Conservation (phyloP, 441 rosid species). For the Mallotus repandus region DNA sequence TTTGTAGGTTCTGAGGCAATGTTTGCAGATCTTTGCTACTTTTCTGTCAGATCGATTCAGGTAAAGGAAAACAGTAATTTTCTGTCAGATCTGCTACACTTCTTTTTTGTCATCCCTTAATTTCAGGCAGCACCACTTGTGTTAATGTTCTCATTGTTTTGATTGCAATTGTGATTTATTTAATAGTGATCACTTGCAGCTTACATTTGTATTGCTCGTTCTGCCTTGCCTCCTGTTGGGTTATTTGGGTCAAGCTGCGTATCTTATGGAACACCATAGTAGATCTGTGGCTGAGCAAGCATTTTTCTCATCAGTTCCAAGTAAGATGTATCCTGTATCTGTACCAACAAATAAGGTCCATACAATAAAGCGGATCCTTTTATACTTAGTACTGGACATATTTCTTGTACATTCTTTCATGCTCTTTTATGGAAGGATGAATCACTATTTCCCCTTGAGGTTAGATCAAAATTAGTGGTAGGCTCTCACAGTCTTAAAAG, state of each 20-base stretch:
- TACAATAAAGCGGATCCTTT: neutral
- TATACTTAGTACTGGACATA: neutral
- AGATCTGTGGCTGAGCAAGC: constrained; percentile 49
- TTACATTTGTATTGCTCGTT: constrained; percentile 91
- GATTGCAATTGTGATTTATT: constrained; percentile 35
- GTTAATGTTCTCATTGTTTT: constrained; percentile 12
- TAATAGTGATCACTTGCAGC: constrained; percentile 68
- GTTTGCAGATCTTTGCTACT: constrained; percentile 99
- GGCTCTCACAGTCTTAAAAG: neutral
- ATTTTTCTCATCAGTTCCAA: constrained; percentile 89
- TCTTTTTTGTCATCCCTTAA: neutral
- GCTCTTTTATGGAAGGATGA: neutral
- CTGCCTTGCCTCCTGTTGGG: constrained; percentile 96
- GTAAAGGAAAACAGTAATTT: constrained; percentile 42
- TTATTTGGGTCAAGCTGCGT: constrained; percentile 99
- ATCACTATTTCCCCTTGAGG: neutral
- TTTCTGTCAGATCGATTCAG: constrained; percentile 94
- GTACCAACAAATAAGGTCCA: constrained; percentile 3
- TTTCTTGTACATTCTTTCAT: too few species aligned
- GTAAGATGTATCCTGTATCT: constrained; percentile 45
- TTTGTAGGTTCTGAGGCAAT: constrained; percentile 89
- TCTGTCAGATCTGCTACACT: constrained; percentile 6
- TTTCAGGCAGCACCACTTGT: constrained; percentile 15
- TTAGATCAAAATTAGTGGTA: neutral
- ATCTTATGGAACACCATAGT: constrained; percentile 63